Evolutionary conservation across 106 monocot species (phyloP), one percentile per base, ranked within the genome.

Genomic region (Acorus gramineus): DNA sequence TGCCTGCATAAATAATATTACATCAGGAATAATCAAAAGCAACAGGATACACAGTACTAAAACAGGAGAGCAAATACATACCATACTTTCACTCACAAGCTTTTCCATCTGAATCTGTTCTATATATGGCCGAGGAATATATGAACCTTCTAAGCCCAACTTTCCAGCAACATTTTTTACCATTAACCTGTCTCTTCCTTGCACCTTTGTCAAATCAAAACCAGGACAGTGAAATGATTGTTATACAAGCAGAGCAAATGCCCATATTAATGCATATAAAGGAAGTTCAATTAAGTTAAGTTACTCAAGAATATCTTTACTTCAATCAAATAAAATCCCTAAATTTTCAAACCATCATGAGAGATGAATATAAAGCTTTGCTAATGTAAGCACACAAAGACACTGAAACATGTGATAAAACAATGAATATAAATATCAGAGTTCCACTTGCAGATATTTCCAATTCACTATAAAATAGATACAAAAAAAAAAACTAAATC

Each of bases 51-150:
- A 28, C 28, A 28, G 28, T 28, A 28, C 28, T 28, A 28, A 28
- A 28, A 28, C 28, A 28, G 28, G 28, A 28, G 28, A 28, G 28
- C 1, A 28, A 28, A 28, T 28, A 28, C 48, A 44, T 79, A 79
- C 79, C 74, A 84, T 83, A 58, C 90, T 85, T 47, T 96, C 96
- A 62, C 88, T 91, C 28, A 96, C 85, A 76, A 91, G 87, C 63
- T 96, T 96, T 74, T 96, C 96, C 46, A 96, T 76, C 53, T 96
- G 96, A 77, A 96, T 96, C 67, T 91, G 90, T 64, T 85, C 96
- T 52, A 96, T 96, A 47, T 96, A 96, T 11, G 96, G 91, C 2
- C 83, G 82, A 62, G 91, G 84, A 69, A 85, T 88, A 71, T 87
- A 96, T 60, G 91, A 81, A 57, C 91, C 91, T 50, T 96, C 96